Evolutionary conservation across 2,329 filamentous ascomycete species (phyloP), one percentile per base, ranked within the genome.

Genomic region (Cytospora schulzeri): DNA sequence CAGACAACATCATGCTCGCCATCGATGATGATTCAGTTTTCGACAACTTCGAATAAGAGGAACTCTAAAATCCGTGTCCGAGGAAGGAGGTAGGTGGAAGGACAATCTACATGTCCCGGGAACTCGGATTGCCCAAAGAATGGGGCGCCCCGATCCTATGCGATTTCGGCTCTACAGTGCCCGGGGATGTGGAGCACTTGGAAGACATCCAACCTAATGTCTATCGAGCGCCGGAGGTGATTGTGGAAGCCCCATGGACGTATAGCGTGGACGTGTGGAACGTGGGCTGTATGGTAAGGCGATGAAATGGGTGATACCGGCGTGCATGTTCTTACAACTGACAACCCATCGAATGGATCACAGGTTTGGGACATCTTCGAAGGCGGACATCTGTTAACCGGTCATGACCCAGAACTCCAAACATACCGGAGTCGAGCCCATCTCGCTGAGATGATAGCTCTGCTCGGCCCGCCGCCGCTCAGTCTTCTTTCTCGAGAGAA

Each of bases 211-310:
- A 81, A 63, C 79, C 79, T 0, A 67, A 75, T 17, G 66, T 77
- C 11, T 81, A 81, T 68, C 69, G 79, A 54, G 72, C 76, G 1
- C 78, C 78, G 0, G 78, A 85, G 65, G 80, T 84, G 11, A 81
- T 84, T 63, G 85, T 0, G 68, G 38, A 41, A 69, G 73, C 69
- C 3, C 75, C 77, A 1, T 85, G 81, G 82, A 72, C 73, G 0
- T 81, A 78, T 59, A 73, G 75, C 22, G 73, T 81, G 17, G 82
- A 85, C 71, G 80, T 85, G 60, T 86, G 82, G 82, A 83, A 81
- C 63, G 74, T 76, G 4, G 81, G 81, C 11, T 80, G 78, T 62
- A 77, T 84, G 81, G 80, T 83, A 73, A 73, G 33, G 33, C 33
- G 9, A 35, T 35, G 9, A 35, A 15, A 14, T 3, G 33, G 33